Conservation (phyloP, 805 yeast species). For the Wickerhamiella sergipiensis region DNA sequence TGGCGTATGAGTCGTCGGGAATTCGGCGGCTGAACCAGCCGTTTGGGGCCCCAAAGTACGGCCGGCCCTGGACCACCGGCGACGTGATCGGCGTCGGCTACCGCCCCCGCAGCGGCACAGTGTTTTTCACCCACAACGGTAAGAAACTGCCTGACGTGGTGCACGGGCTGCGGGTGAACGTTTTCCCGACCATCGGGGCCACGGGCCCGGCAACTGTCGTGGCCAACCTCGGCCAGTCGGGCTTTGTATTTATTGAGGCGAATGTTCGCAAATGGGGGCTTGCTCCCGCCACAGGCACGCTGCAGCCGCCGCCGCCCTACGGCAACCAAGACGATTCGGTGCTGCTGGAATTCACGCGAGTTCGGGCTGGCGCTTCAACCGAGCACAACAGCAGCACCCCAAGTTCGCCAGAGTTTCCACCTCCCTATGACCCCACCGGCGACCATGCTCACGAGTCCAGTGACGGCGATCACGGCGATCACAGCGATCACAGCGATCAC, state of each 20-base stretch:
- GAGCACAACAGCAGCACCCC: not conserved
- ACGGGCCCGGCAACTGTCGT: conserved; percentile 69
- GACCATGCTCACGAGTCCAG: not conserved
- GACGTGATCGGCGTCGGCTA: conserved; percentile 92
- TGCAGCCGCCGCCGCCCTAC: conserved; percentile 91
- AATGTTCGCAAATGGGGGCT: conserved; percentile 93
- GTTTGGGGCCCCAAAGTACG: conserved; percentile 32
- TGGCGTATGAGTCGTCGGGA: conserved; percentile 82
- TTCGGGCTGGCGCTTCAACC: not conserved
- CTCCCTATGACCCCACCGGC: not conserved
- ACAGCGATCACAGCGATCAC: too few relatives aligned
- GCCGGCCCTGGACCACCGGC: conserved; percentile 49
- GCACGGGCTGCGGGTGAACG: conserved; percentile 52
- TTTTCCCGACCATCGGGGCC: conserved; percentile 86
- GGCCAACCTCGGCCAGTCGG: conserved; percentile 79
- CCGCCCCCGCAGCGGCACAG: conserved; percentile 65
- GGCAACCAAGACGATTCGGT: conserved; percentile 68
- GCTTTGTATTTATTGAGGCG: conserved; percentile 82
- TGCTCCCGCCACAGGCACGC: conserved; percentile 77
- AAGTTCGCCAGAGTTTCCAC: not conserved
- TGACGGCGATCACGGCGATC: too few relatives aligned
- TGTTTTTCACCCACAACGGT: conserved; percentile 91
- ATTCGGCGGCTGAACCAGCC: conserved; percentile 69
- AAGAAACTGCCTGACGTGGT: conserved; percentile 73
- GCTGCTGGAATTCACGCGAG: conserved; percentile 28